Conservation (phyloP, 2,329 filamentous ascomycete genomes). For the Biscogniauxia mediterranea region DNA sequence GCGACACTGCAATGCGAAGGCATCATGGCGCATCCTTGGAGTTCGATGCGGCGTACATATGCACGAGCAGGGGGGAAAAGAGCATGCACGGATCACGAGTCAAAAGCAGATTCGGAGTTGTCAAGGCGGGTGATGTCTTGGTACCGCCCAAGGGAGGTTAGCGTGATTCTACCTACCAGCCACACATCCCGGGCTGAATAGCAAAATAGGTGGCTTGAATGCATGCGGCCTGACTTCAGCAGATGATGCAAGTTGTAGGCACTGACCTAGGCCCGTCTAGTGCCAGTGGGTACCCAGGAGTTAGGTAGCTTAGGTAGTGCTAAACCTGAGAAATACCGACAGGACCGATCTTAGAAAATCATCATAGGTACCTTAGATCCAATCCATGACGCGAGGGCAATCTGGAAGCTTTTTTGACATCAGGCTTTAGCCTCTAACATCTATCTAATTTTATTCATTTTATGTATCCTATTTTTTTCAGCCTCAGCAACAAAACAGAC, state of each 20-base stretch:
- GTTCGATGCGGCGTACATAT: not conserved
- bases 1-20: slow-evolving; percentile 11
- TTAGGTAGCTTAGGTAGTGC: too few species aligned
- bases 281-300: too few species aligned
- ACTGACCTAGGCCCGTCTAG: not conserved
- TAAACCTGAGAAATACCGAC: too few species aligned
- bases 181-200: not conserved
- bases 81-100: not conserved
- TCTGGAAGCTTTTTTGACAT: slow-evolving; percentile 20
- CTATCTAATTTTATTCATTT: too few species aligned
- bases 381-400: slow-evolving; percentile 28
- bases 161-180: not conserved
- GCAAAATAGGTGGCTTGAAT: not conserved
- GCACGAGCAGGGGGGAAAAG: not conserved
- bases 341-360: not conserved
- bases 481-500: not conserved
- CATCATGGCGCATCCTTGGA: not conserved
- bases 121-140: not conserved
- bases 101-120: not conserved
- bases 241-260: not conserved
- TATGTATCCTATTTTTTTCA: not conserved
- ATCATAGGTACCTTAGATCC: not conserved
- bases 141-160: not conserved
- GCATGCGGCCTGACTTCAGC: not conserved
- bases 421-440: slow-evolving; percentile 11